phyloP scores from a whole-genome alignment of 495 filamentous ascomycete species.

The Xylaria sp. region DNA sequence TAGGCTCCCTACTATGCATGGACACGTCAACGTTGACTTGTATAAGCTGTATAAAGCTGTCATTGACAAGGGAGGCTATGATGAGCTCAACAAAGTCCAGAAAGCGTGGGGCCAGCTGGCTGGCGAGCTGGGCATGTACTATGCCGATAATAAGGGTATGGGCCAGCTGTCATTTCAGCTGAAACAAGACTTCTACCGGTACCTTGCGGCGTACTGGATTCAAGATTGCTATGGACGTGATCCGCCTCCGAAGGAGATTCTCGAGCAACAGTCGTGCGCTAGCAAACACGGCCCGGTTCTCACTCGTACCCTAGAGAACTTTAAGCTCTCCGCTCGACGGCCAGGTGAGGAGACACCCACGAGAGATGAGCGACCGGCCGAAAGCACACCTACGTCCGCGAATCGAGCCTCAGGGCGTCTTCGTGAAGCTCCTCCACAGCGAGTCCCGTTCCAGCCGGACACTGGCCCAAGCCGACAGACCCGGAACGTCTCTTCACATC shows the following conservation, averaged over 20 bases:
- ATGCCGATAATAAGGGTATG: slow-evolving; percentile 64
- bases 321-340: slow-evolving; percentile 52
- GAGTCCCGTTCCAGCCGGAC: slow-evolving; percentile 83
- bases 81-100: slow-evolving; percentile 79
- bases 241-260: slow-evolving; percentile 81
- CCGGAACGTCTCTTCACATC: slow-evolving; percentile 60
- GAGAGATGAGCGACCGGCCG: slow-evolving; percentile 62
- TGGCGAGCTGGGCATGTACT: slow-evolving; percentile 64
- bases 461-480: slow-evolving; percentile 65
- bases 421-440: slow-evolving; percentile 77
- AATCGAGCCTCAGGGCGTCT: slow-evolving; percentile 72
- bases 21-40: slow-evolving; percentile 72
- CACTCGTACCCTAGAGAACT: slow-evolving; percentile 80
- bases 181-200: slow-evolving; percentile 84
- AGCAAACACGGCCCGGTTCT: slow-evolving; percentile 74
- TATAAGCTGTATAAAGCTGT: slow-evolving; percentile 74
- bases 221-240: slow-evolving; percentile 71
- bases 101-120: slow-evolving; percentile 79
- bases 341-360: slow-evolving; percentile 70
- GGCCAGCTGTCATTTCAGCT: slow-evolving; percentile 76
- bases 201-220: slow-evolving; percentile 84
- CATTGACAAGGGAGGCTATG: slow-evolving; percentile 76
- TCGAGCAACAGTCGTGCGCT: slow-evolving; percentile 63
- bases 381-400: slow-evolving; percentile 64
- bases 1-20: slow-evolving; percentile 61